These are phyloP conservation scores for Candida qinlingensis DNA, from an alignment of 805 yeast genomes.

Conservation along the genomic window DNA sequence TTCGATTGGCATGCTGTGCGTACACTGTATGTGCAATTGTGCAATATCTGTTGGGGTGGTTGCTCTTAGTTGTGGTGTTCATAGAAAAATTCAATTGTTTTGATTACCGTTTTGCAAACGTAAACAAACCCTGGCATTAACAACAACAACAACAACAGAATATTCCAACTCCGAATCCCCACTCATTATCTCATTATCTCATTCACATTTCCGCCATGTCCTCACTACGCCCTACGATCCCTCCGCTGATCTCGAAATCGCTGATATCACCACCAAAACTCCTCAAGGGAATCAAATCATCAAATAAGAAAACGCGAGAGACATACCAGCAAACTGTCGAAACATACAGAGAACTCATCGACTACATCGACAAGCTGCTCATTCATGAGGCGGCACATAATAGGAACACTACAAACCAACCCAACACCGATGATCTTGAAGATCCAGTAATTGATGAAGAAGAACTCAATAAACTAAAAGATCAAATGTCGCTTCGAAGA, in stretches of 20 bases:
- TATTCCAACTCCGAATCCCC: too few species aligned
- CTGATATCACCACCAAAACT: neutral
- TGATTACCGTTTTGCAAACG: too few species aligned
- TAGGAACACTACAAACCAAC: neutral
- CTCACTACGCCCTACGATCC: neutral
- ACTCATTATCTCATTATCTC: neutral
- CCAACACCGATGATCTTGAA: neutral
- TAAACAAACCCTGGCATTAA: too few species aligned
- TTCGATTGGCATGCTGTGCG: neutral
- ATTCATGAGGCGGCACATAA: slow-evolving; percentile 1
- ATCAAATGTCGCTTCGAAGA: slow-evolving; percentile 11
- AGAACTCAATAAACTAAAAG: slow-evolving; percentile 4
- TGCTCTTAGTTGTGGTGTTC: too few species aligned
- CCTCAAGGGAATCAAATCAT: neutral
- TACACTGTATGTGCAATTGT: neutral
- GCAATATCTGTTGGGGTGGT: too few species aligned
- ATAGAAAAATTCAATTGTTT: too few species aligned
- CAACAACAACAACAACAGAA: too few species aligned
- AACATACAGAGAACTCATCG: slow-evolving; percentile 21
- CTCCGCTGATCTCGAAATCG: neutral
- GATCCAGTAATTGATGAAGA: neutral
- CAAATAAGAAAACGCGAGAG: neutral
- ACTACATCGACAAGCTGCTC: slow-evolving; percentile 29
- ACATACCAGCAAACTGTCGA: slow-evolving; percentile 21
- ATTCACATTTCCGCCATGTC: neutral